Conservation (phyloP, 805 yeast genomes). For the Teunomyces stri region DNA sequence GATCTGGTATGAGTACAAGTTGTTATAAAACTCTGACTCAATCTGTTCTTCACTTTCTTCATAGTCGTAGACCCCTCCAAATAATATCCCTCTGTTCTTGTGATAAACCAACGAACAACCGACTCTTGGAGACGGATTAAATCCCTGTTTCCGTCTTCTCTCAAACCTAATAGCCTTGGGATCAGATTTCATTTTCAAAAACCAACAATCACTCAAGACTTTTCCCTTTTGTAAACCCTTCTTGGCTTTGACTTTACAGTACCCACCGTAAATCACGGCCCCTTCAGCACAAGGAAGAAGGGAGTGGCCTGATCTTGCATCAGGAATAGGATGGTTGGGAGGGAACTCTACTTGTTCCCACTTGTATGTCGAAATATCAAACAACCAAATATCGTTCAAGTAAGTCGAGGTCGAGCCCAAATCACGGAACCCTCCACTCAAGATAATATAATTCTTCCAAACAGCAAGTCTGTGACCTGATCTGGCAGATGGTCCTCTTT, state of each 20-base stretch:
- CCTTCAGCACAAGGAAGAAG: conserved; percentile 78
- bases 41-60: conserved; percentile 94
- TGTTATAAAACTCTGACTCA: conserved; percentile 81
- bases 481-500: conserved; percentile 76
- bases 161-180: conserved; percentile 80
- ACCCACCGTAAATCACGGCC: conserved; percentile 88
- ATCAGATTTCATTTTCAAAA: conserved; percentile 81
- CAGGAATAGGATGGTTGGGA: conserved; percentile 75
- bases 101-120: conserved; percentile 89
- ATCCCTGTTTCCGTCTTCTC: conserved; percentile 83
- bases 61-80: conserved; percentile 94
- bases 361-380: conserved; percentile 83
- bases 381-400: conserved; percentile 84
- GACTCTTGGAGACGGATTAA: conserved; percentile 89
- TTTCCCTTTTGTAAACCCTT: conserved; percentile 91
- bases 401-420: conserved; percentile 82
- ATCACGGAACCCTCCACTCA: conserved; percentile 94
- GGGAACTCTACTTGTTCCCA: conserved; percentile 92
- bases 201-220: conserved; percentile 82
- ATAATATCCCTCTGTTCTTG: conserved; percentile 86
- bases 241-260: conserved; percentile 85
- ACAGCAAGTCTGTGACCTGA: conserved; percentile 89
- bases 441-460: conserved; percentile 86
- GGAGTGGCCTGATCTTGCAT: conserved; percentile 92
- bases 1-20: conserved; percentile 74